Percentiles rank a stretch among this genome's conserved stretches.
Conservation (phyloP, 2,329 filamentous ascomycete genomes). For the Cladobotryum protrusum region DNA sequence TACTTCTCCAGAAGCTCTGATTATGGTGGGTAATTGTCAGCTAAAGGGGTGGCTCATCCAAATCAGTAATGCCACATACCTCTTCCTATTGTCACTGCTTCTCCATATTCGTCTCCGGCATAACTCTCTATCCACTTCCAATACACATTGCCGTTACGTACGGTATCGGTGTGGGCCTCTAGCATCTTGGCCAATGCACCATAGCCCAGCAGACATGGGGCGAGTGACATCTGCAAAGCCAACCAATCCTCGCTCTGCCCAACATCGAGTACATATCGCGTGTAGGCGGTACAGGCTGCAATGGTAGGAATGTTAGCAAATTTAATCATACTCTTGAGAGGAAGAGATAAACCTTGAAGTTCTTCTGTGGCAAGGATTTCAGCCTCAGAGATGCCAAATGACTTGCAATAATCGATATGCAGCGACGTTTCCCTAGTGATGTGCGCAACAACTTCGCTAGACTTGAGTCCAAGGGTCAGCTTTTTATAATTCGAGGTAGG, state of each 20-base stretch:
- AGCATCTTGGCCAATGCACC: constrained; percentile 70
- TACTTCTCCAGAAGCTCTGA: constrained; percentile 69
- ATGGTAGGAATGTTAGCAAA: neutral
- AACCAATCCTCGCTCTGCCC: constrained; percentile 85
- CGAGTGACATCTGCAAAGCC: constrained; percentile 74
- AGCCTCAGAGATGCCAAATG: constrained; percentile 67
- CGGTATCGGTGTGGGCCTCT: constrained; percentile 54
- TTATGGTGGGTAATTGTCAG: neutral
- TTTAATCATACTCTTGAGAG: neutral
- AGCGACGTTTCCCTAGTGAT: constrained; percentile 74
- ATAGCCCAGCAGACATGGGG: constrained; percentile 88
- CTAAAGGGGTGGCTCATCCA: neutral
- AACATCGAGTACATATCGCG: constrained; percentile 79
- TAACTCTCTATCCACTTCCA: constrained; percentile 93
- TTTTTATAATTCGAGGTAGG: neutral
- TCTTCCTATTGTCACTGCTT: constrained; percentile 63
- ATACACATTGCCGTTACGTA: constrained; percentile 63
- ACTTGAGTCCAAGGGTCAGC: constrained; percentile 18
- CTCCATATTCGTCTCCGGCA: constrained; percentile 68
- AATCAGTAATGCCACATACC: constrained; percentile 42
- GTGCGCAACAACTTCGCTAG: constrained; percentile 59
- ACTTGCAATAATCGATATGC: constrained; percentile 75
- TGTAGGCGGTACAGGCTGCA: constrained; percentile 72
- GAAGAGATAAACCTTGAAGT: constrained; percentile 51
- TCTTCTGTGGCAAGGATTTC: constrained; percentile 71